A percentile compares a stretch with the other conserved stretches of the same genome.
These are phyloP conservation scores for Protomyces inundatus DNA, from an alignment of 1,139 yeast species.

Conservation along the genomic window DNA sequence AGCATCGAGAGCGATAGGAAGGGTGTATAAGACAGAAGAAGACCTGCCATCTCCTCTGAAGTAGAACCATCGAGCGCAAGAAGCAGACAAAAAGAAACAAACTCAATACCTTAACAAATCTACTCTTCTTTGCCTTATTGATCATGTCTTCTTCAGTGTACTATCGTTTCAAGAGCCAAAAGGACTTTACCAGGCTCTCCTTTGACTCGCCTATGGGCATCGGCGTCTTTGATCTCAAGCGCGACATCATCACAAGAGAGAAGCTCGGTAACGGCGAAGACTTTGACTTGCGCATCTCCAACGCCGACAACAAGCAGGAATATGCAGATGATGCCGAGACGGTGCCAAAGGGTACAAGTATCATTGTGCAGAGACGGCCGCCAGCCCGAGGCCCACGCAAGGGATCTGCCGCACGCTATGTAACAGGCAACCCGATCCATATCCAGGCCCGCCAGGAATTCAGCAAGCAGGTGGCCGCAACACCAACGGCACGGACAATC, in stretches of 20 bases:
- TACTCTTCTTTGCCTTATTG: background rate
- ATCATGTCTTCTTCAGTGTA: constrained; percentile 84
- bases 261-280: constrained; percentile 79
- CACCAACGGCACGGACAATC: background rate
- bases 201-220: constrained; percentile 78
- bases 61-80: background rate
- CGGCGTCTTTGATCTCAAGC: constrained; percentile 86
- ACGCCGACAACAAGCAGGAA: constrained; percentile 76
- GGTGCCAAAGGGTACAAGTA: constrained; percentile 80
- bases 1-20: too few species aligned
- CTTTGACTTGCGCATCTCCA: constrained; percentile 68
- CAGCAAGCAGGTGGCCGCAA: constrained; percentile 30
- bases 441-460: constrained; percentile 18
- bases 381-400: constrained; percentile 53
- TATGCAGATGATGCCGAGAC: constrained; percentile 78
- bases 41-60: background rate
- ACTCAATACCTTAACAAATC: background rate
- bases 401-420: constrained; percentile 59
- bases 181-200: constrained; percentile 67
- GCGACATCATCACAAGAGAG: constrained; percentile 79
- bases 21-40: too few species aligned
- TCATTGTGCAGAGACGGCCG: constrained; percentile 75
- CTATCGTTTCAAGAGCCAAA: constrained; percentile 81
- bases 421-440: constrained; percentile 56
- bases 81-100: background rate